Evolutionary conservation across 1,284 basidiomycete genomes (phyloP).

Genomic region (Coniferiporia weirii): DNA sequence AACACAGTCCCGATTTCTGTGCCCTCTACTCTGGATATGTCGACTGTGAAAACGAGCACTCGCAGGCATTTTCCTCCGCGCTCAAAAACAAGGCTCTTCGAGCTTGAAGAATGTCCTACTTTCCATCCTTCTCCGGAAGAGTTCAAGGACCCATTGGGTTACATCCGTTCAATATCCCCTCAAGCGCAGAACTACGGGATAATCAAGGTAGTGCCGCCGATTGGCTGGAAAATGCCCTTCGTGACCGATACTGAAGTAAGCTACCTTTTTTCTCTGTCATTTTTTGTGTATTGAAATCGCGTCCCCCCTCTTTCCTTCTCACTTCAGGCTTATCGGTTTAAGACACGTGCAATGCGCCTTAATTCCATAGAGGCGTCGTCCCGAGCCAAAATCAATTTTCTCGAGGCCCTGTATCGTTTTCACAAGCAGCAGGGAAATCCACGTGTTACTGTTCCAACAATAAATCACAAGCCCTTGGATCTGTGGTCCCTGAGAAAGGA

Average conservation of each 20-base stretch:
- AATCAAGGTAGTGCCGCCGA: conserved; percentile 93
- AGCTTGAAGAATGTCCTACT: conserved; percentile 83
- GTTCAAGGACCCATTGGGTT: conserved; percentile 94
- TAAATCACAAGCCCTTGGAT: conserved; percentile 90
- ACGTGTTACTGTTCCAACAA: conserved; percentile 84
- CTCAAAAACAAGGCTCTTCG: conserved; percentile 65
- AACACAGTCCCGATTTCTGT: conserved; percentile 54
- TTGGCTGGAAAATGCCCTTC: conserved; percentile 95
- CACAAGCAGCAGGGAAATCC: conserved; percentile 87
- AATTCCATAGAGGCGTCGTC: conserved; percentile 98
- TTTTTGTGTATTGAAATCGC: conserved; percentile 19
- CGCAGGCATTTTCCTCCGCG: conserved; percentile 39
- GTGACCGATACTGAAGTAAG: conserved; percentile 90
- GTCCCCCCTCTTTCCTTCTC: conserved; percentile 22
- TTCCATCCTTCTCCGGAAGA: conserved; percentile 88
- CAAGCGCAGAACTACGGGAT: conserved; percentile 81
- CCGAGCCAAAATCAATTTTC: conserved; percentile 93
- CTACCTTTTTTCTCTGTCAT: conserved; percentile 29
- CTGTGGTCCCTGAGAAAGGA: conserved; percentile 91
- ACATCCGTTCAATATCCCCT: conserved; percentile 82
- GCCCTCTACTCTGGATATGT: conserved; percentile 56
- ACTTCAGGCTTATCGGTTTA: conserved; percentile 83
- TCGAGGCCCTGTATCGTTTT: conserved; percentile 93
- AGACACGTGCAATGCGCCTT: conserved; percentile 89
- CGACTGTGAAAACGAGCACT: conserved; percentile 61